Evolutionary conservation across 2,329 filamentous ascomycete species (phyloP).

Genomic region (Metarhizium sp.): DNA sequence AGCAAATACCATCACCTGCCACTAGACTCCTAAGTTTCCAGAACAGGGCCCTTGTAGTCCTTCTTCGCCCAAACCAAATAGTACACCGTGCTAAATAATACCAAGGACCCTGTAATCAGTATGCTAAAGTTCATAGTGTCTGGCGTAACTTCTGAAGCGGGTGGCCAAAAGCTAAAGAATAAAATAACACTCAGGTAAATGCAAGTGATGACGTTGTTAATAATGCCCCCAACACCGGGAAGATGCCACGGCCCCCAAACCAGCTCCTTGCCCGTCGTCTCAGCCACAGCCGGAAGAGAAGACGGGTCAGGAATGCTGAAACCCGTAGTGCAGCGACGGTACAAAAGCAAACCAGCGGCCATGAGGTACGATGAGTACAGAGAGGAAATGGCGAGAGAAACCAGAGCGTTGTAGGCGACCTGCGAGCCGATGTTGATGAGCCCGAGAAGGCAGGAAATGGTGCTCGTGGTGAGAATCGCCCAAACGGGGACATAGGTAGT

Average conservation of each 20-base stretch:
- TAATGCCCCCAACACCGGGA: slow-evolving; percentile 37
- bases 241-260: slow-evolving; percentile 33
- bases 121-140: slow-evolving; percentile 38
- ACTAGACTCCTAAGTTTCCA: too few relatives aligned
- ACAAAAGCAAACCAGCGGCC: slow-evolving; percentile 16
- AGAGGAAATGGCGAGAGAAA: slow-evolving; percentile 19
- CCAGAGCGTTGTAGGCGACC: slow-evolving; percentile 20
- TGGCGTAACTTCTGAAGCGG: slow-evolving; percentile 13
- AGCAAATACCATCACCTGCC: too few relatives aligned
- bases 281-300: too few relatives aligned
- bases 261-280: too few relatives aligned
- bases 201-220: slow-evolving; percentile 46
- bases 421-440: slow-evolving; percentile 24
- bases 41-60: slow-evolving; percentile 35
- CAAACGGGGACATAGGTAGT: slow-evolving; percentile 19
- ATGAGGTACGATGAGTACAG: slow-evolving; percentile 22
- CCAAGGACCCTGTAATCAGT: slow-evolving; percentile 30
- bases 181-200: slow-evolving; percentile 43
- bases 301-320: slow-evolving; percentile 17
- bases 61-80: slow-evolving; percentile 32
- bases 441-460: slow-evolving; percentile 19
- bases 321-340: slow-evolving; percentile 18
- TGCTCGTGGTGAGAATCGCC: slow-evolving; percentile 16
- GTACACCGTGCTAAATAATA: slow-evolving; percentile 36
- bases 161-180: slow-evolving; percentile 47